Evolutionary conservation across 2,329 filamentous ascomycete species (phyloP).

Genomic region (Diaporthe amygdali): DNA sequence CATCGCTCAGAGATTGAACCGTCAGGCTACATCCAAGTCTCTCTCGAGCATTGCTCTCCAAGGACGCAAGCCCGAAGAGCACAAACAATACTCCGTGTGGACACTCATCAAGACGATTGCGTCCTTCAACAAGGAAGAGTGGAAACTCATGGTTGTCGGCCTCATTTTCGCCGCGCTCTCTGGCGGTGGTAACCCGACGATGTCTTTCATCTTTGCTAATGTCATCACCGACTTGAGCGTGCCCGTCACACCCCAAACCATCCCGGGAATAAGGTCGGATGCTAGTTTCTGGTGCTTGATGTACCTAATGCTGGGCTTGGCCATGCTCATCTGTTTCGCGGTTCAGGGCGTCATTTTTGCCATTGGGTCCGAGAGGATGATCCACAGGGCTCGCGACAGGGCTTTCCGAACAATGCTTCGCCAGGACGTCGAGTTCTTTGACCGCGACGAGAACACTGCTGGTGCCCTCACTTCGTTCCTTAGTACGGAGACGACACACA

Average conservation of each 20-base stretch:
- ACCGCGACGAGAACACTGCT: conserved; percentile 85
- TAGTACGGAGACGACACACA: conserved; percentile 86
- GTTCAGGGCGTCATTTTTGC: conserved; percentile 78
- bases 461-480: conserved; percentile 89
- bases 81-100: conserved; percentile 71
- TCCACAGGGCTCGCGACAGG: conserved; percentile 80
- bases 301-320: conserved; percentile 83
- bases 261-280: conserved; percentile 65
- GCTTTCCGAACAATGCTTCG: conserved; percentile 89
- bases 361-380: conserved; percentile 82
- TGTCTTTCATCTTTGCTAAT: conserved; percentile 86
- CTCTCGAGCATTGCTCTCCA: conserved; percentile 75
- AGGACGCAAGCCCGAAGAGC: conserved; percentile 53
- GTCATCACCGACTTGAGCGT: conserved; percentile 74
- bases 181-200: conserved; percentile 71
- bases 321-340: conserved; percentile 72
- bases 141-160: conserved; percentile 73
- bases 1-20: conserved; percentile 61
- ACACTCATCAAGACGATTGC: conserved; percentile 80
- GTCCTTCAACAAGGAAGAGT: conserved; percentile 79
- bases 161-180: conserved; percentile 77
- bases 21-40: conserved; percentile 61
- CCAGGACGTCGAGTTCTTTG: conserved; percentile 93
- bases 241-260: conserved; percentile 54
- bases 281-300: conserved; percentile 88